phyloP scores from a whole-genome alignment of 306 rosid genomes.

The Trifolium pratense region DNA sequence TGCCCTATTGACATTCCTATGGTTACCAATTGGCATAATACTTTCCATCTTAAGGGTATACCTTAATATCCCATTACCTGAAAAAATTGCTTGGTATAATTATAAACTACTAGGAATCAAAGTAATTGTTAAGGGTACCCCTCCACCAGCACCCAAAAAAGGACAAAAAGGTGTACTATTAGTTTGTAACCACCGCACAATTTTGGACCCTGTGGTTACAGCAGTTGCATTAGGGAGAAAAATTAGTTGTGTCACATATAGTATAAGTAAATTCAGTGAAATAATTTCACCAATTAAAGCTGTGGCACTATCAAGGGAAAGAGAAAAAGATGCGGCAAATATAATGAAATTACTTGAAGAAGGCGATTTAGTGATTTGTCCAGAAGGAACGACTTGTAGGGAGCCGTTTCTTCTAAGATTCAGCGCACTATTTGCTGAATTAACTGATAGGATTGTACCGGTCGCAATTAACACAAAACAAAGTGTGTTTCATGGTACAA shows the following conservation, averaged over 20 bases:
- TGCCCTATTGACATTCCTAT: constrained; percentile 69
- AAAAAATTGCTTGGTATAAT: constrained; percentile 68
- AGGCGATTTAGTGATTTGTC: constrained; percentile 89
- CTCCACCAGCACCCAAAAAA: constrained; percentile 78
- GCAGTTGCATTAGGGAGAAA: constrained; percentile 83
- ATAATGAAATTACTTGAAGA: constrained; percentile 76
- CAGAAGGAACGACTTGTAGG: constrained; percentile 93
- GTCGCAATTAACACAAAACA: constrained; percentile 90
- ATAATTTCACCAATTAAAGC: constrained; percentile 86
- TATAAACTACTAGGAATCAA: constrained; percentile 78
- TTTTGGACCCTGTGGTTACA: constrained; percentile 76
- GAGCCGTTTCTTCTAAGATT: constrained; percentile 83
- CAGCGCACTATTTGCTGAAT: constrained; percentile 89
- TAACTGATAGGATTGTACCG: constrained; percentile 84
- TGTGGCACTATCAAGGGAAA: constrained; percentile 80
- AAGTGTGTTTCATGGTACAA: constrained; percentile 79
- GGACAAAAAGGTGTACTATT: constrained; percentile 83
- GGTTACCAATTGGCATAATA: constrained; percentile 84
- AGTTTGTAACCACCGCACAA: constrained; percentile 88
- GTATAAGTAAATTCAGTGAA: constrained; percentile 85
- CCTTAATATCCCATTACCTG: constrained; percentile 79
- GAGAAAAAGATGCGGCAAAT: constrained; percentile 81
- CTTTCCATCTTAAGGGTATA: constrained; percentile 78
- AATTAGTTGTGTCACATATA: constrained; percentile 90
- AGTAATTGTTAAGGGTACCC: constrained; percentile 71